Base-by-base conservation (phyloP, 2,329 filamentous ascomycete genomes). In the Alternaria novae-zelandiae region DNA sequence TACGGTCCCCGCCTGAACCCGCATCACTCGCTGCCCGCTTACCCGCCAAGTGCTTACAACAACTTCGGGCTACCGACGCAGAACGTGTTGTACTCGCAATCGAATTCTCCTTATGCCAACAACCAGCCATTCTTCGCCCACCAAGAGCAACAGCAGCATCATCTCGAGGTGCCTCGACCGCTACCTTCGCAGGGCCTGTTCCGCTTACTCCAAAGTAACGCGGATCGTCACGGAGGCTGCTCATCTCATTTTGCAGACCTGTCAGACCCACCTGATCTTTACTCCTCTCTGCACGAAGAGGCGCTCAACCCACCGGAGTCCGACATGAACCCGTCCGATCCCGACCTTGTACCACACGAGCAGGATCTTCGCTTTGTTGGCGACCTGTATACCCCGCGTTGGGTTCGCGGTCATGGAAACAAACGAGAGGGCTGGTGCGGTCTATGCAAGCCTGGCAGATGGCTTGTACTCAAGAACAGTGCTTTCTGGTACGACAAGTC, bases 401-500 rank as follows among this genome's bases (percentile, higher is more conserved):
- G 92, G 91, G 91, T 96, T 20, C 90, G 93, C 36, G 93, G 93
- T 21, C 91, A 95, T 66, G 92, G 93, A 25, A 94, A 94, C 81
- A 94, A 94, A 83, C 90, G 93, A 45, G 92, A 95, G 79, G 93
- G 93, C 4, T 97, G 93, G 92, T 96, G 93, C 73, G 92, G 92
- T 21, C 91, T 95, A 70, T 96, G 93, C 83, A 94, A 94, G 78
- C 91, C 92, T 3, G 92, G 92, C 3, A 86, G 92, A 54, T 96
- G 93, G 93, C 86, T 95, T 57, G 92, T 94, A 15, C 84, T 97
- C 63, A 96, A 96, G 83, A 96, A 96, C 81, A 94, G 91, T 59
- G 93, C 93, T 7, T 97, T 93, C 79, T 96, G 93, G 93, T 96
- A 96, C 79, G 93, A 96, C 83, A 95, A 96, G 84, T 92, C 90